phyloP scores from a whole-genome alignment of 441 rosid species.

The Brassica balearica region DNA sequence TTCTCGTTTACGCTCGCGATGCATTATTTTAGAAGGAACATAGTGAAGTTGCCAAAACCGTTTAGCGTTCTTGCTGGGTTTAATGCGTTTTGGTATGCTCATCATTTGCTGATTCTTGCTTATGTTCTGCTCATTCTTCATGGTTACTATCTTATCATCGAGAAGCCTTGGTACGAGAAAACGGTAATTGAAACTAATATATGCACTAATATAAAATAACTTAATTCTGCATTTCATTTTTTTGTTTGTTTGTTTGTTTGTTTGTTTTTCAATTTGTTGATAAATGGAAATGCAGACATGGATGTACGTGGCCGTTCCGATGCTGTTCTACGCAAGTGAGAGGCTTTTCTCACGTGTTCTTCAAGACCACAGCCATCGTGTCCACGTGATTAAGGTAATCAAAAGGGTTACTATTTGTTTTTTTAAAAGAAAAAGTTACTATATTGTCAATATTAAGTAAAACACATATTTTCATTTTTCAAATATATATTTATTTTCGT shows the following conservation, averaged over 20 bases:
- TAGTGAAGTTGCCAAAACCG: conserved; percentile 66
- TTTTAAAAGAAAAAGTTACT: background rate
- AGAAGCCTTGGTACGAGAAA: conserved; percentile 67
- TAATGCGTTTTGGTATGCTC: conserved; percentile 93
- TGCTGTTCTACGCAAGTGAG: conserved; percentile 64
- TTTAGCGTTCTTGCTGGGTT: conserved; percentile 77
- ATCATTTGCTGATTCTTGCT: conserved; percentile 76
- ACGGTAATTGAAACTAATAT: conserved; percentile 52
- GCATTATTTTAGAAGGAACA: conserved; percentile 66
- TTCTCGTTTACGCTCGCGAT: conserved; percentile 73
- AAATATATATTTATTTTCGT: background rate
- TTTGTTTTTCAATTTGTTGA: background rate
- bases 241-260: background rate
- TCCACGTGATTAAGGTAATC: conserved; percentile 75
- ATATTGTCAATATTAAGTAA: background rate
- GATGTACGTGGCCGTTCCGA: conserved; percentile 76
- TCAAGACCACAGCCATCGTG: conserved; percentile 64
- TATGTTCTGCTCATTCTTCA: conserved; percentile 71
- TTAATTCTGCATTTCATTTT: background rate
- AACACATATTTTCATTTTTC: background rate
- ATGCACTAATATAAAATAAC: background rate
- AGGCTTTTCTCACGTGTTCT: conserved; percentile 57
- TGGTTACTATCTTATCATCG: conserved; percentile 73
- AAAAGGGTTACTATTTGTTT: background rate
- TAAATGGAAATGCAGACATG: conserved; percentile 68